These are phyloP conservation scores for Cyberlindnera saturnus DNA, from an alignment of 805 yeast genomes.

Conservation along the genomic window DNA sequence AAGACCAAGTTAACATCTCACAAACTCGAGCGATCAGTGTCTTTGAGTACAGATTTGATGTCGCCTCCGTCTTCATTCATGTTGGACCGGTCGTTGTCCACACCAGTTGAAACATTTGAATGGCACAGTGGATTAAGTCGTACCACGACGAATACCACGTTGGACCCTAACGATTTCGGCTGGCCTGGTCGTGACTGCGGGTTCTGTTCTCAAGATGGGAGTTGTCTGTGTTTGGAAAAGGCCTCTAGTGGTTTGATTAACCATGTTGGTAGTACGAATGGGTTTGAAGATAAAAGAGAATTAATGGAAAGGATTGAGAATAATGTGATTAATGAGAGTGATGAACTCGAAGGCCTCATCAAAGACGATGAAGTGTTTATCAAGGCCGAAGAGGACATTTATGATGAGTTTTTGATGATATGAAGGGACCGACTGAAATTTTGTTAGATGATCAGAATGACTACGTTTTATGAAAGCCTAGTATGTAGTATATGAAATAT, in stretches of 20 bases:
- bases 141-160: conserved; percentile 18
- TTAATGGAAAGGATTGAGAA: conserved; percentile 1
- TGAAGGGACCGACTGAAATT: neutral
- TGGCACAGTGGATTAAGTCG: conserved; percentile 3
- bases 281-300: conserved; percentile 1
- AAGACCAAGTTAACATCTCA: conserved; percentile 1
- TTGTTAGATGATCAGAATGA: neutral
- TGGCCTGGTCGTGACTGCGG: conserved; percentile 13
- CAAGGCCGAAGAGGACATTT: conserved; percentile 3
- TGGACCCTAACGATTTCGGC: conserved; percentile 12
- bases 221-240: conserved; percentile 15
- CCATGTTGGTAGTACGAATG: too few species aligned
- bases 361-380: conserved; percentile 1
- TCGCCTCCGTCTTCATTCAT: conserved; percentile 6
- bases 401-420: conserved; percentile 15
- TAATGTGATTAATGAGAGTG: conserved; percentile 8
- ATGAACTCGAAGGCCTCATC: conserved; percentile 3
- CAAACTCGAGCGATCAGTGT: conserved; percentile 14
- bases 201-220: conserved; percentile 10
- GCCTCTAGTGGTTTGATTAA: neutral
- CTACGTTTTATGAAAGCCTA: neutral
- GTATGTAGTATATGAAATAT: neutral
- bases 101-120: neutral
- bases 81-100: conserved; percentile 5
- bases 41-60: conserved; percentile 9